Evolutionary conservation across 345 rosid genomes (phyloP).

Genomic region (Gossypium turneri): DNA sequence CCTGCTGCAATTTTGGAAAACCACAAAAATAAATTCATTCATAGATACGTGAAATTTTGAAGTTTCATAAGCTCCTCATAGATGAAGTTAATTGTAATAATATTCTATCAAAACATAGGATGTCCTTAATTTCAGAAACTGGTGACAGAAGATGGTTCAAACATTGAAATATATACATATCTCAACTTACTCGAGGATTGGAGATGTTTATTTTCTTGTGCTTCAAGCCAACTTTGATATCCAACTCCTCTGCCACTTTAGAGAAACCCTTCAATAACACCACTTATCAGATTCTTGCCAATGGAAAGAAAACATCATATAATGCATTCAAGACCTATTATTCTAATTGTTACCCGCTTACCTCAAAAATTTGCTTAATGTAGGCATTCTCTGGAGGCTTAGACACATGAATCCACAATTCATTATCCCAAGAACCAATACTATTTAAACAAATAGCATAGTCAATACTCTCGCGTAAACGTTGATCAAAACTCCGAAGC

Average conservation of each 20-base stretch:
- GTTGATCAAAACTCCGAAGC: slow-evolving; percentile 96
- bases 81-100: background rate
- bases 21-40: slow-evolving; percentile 1
- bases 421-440: slow-evolving; percentile 75
- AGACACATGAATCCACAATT: slow-evolving; percentile 74
- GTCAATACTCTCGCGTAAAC: slow-evolving; percentile 90
- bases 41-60: background rate
- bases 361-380: slow-evolving; percentile 85
- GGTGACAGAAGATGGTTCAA: background rate
- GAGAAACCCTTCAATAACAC: slow-evolving; percentile 61
- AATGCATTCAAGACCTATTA: background rate
- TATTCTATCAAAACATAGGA: background rate
- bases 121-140: background rate
- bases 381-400: slow-evolving; percentile 94
- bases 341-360: slow-evolving; percentile 27
- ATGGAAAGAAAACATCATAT: slow-evolving; percentile 17
- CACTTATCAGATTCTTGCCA: slow-evolving; percentile 21
- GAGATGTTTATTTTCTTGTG: slow-evolving; percentile 97
- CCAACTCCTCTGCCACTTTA: slow-evolving; percentile 77
- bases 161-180: background rate
- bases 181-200: slow-evolving; percentile 83
- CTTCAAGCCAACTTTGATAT: slow-evolving; percentile 69
- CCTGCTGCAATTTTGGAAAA: background rate
- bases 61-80: background rate
- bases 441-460: slow-evolving; percentile 97